Base-by-base conservation (phyloP, 2,329 filamentous ascomycete genomes). In the Arthrocladium fulminans region DNA sequence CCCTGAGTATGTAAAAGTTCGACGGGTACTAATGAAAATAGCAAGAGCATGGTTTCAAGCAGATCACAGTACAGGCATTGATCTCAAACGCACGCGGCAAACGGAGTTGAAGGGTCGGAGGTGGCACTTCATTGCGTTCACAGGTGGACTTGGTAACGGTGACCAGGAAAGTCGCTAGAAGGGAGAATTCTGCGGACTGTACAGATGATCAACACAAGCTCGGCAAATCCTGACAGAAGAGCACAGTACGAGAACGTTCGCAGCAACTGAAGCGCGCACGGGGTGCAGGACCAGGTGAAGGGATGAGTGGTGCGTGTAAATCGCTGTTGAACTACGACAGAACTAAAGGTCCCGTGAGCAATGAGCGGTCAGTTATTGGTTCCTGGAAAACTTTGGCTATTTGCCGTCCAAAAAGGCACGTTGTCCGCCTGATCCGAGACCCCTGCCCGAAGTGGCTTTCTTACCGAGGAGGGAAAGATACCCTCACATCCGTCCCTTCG, bases 81-180 rank as follows among this genome's bases (percentile, higher is more conserved):
- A 34, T 49, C 54, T 53, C 25, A 58, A 48, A 44, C 53, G 56
- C 22, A 57, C 53, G 15, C 56, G 54, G 44, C 48, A 51, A 34
- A 58, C 51, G 43, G 51, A 50, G 49, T 51, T 49, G 38, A 53
- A 54, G 35, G 51, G 50, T 34, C 25, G 38, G 47, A 51, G 53
- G 30, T 46, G 53, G 4, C 10, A 15, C 4, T 17, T 6, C 44
- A 47, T 47, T 47, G n/a, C n/a, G 44, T 24, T 45, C 7, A 22
- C 39, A 25, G 39, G 8, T 27, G 20, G n/a, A 15, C 13, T 15
- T 23, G 22, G 20, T 5, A 24, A 25, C 20, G 25, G 12, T 23
- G 20, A 7, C 2, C 39, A 22, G n/a, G 39, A 19, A n/a, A 44
- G 8, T 17, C 10, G 13, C 41, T 20, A 3, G 15, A 17, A n/a